Percentiles rank a stretch among this genome's conserved stretches.
Evolutionary conservation across 2,329 filamentous ascomycete species (phyloP).

Genomic region (Penicillium vulpinum): DNA sequence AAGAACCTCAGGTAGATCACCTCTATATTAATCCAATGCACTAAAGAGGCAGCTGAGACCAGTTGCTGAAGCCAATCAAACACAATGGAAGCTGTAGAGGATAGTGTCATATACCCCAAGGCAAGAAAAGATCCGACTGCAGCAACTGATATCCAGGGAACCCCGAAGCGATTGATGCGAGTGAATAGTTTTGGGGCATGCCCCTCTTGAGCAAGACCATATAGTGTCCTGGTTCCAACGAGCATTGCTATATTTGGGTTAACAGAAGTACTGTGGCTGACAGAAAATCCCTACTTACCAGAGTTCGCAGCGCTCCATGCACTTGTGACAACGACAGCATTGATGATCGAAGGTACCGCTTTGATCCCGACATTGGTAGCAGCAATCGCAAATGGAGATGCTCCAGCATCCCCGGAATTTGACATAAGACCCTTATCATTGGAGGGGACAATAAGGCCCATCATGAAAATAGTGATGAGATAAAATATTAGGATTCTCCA

Average conservation of each 20-base stretch:
- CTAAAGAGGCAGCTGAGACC: conserved; percentile 31
- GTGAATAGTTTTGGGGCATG: conserved; percentile 35
- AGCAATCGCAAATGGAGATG: conserved; percentile 38
- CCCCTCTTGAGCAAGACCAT: conserved; percentile 36
- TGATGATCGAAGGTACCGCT: conserved; percentile 3
- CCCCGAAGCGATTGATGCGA: conserved; percentile 45
- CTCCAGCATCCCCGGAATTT: conserved; percentile 2
- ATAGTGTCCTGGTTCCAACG: conserved; percentile 35
- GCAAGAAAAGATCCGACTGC: conserved; percentile 54
- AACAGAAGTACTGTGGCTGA: background rate
- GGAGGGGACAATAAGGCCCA: conserved; percentile 42
- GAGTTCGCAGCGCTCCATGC: conserved; percentile 44
- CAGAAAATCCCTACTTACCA: conserved; percentile 8
- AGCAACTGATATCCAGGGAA: conserved; percentile 56
- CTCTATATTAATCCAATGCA: conserved; percentile 62
- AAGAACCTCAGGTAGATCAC: conserved; percentile 56
- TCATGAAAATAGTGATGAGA: conserved; percentile 53
- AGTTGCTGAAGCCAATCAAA: conserved; percentile 69
- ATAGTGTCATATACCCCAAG: conserved; percentile 64
- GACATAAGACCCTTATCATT: conserved; percentile 47
- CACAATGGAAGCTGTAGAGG: conserved; percentile 53
- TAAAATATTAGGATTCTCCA: conserved; percentile 56
- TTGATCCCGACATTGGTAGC: conserved; percentile 43
- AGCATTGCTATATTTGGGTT: conserved; percentile 22
- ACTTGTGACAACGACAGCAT: conserved; percentile 4